Percentiles rank a stretch among this genome's conserved stretches.
phyloP scores from a whole-genome alignment of 1,139 yeast genomes.

The Debaryomyces psychrophilus region DNA sequence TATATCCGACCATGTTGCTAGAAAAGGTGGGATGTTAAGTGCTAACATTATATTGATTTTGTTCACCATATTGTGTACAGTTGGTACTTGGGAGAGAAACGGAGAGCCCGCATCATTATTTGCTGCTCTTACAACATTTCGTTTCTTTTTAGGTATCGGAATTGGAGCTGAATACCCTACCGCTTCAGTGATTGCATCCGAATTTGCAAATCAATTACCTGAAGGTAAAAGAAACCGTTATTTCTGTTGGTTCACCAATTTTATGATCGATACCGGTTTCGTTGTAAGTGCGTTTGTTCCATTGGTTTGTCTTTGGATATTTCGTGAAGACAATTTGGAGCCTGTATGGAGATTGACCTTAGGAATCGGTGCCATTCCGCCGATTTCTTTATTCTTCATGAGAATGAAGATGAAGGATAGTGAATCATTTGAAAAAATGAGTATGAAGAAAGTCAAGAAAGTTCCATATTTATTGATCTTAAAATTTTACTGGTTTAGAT shows the following conservation, averaged over 20 bases:
- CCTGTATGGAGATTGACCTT: constrained; percentile 93
- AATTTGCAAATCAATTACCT: constrained; percentile 79
- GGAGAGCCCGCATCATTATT: constrained; percentile 68
- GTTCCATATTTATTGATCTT: constrained; percentile 71
- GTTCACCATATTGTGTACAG: constrained; percentile 78
- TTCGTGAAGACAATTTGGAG: constrained; percentile 65
- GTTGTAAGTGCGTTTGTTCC: constrained; percentile 86
- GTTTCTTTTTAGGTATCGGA: constrained; percentile 86
- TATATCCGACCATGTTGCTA: constrained; percentile 73
- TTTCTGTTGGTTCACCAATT: constrained; percentile 86
- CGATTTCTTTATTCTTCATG: constrained; percentile 71
- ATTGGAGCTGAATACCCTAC: constrained; percentile 93
- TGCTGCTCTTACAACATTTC: constrained; percentile 78
- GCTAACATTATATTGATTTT: constrained; percentile 74
- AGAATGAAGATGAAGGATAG: constrained; percentile 78
- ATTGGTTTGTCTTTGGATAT: constrained; percentile 83
- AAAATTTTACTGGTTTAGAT: constrained; percentile 85
- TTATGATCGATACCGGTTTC: constrained; percentile 86
- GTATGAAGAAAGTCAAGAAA: constrained; percentile 59
- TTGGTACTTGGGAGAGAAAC: constrained; percentile 78
- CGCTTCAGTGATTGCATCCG: constrained; percentile 92
- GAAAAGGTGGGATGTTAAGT: constrained; percentile 78
- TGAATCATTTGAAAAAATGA: constrained; percentile 66
- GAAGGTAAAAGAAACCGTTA: constrained; percentile 85
- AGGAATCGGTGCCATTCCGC: constrained; percentile 92